Evolutionary conservation across 305 asterid genomes (phyloP).

Genomic region (Solanum chacoense): DNA sequence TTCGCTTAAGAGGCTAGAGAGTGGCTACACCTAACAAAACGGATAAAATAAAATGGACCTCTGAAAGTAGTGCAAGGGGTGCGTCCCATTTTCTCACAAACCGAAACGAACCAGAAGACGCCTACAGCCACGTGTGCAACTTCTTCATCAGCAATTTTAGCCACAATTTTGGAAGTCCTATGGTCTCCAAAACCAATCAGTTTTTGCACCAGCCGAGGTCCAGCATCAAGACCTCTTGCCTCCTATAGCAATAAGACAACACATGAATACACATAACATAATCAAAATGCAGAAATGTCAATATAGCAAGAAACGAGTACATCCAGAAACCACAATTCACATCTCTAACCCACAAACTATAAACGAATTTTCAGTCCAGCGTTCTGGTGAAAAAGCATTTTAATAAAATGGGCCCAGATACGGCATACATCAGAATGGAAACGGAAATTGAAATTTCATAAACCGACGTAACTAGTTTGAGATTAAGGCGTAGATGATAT

Average conservation of each 20-base stretch:
- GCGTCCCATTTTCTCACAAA: slow-evolving; percentile 67
- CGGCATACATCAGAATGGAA: not conserved
- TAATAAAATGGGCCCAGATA: not conserved
- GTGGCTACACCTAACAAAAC: not conserved
- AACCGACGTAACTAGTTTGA: not conserved
- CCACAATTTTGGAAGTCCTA: slow-evolving; percentile 71
- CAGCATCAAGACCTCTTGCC: slow-evolving; percentile 99
- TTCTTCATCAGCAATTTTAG: slow-evolving; percentile 72
- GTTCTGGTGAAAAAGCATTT: not conserved
- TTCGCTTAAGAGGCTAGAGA: not conserved
- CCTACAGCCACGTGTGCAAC: slow-evolving; percentile 95
- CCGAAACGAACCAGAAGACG: slow-evolving; percentile 71
- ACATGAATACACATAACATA: not conserved
- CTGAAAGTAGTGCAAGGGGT: slow-evolving; percentile 59
- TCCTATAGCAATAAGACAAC: slow-evolving; percentile 33
- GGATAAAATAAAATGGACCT: slow-evolving; percentile 24
- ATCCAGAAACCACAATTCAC: not conserved
- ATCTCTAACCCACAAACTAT: not conserved
- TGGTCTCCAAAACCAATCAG: slow-evolving; percentile 74
- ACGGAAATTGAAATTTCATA: not conserved
- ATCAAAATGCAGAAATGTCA: not conserved
- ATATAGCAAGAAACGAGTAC: not conserved
- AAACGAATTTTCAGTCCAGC: not conserved
- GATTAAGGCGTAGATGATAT: not conserved
- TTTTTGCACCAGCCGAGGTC: slow-evolving; percentile 84